Conservation (phyloP, 441 rosid genomes). For the Brassica hybrid region DNA sequence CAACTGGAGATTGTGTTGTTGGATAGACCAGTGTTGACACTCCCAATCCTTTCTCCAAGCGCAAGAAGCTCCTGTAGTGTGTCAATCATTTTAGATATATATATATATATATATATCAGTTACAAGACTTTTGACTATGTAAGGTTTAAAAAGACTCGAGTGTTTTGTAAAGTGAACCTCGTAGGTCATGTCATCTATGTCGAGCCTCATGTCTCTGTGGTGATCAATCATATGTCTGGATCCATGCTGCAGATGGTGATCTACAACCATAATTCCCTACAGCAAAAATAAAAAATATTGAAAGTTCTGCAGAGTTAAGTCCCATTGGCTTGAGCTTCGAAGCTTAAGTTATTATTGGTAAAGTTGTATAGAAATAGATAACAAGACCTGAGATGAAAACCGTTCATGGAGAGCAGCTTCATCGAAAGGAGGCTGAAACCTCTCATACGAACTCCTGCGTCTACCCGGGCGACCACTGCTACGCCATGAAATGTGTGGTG, state of each 20-base stretch:
- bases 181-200: conserved; percentile 82
- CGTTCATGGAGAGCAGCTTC: conserved; percentile 61
- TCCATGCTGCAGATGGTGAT: conserved; percentile 58
- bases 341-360: neutral
- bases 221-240: conserved; percentile 70
- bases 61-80: conserved; percentile 79
- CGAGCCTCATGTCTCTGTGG: conserved; percentile 91
- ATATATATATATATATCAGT: too few relatives aligned
- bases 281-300: neutral
- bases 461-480: conserved; percentile 67
- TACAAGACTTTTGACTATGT: conserved; percentile 18
- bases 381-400: conserved; percentile 67
- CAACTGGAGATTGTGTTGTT: conserved; percentile 62
- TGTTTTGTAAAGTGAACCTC: conserved; percentile 58
- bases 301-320: too few relatives aligned
- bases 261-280: conserved; percentile 62
- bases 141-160: neutral
- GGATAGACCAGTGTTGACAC: conserved; percentile 80
- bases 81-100: neutral
- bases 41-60: conserved; percentile 90
- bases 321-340: neutral
- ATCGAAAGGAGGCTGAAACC: conserved; percentile 57
- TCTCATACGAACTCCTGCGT: conserved; percentile 67
- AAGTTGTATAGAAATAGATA: neutral
- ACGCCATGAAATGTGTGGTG: conserved; percentile 63